Percentiles rank a stretch among this genome's conserved stretches.
Conservation (phyloP, 495 filamentous ascomycete species). For the Massariosphaeria phaeospora region DNA sequence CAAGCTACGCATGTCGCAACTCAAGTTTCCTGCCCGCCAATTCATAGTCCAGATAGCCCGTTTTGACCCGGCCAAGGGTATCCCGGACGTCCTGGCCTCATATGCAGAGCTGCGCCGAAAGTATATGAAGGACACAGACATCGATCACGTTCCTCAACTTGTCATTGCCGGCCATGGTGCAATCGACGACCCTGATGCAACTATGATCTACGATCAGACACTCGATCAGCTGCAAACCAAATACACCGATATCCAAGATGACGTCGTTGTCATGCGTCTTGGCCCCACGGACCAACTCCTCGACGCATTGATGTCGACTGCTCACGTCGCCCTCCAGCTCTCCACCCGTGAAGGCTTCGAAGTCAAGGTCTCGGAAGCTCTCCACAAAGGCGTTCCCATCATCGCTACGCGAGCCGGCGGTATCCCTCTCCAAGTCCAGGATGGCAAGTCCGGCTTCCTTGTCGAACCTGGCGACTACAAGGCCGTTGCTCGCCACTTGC, state of each 20-base stretch:
- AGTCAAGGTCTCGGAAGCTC: constrained; percentile 82
- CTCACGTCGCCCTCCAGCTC: constrained; percentile 70
- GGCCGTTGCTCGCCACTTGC: constrained; percentile 65
- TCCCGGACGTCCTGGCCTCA: constrained; percentile 70
- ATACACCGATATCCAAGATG: constrained; percentile 48
- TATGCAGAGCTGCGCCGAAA: constrained; percentile 68
- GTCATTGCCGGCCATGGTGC: constrained; percentile 76
- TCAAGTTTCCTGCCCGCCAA: constrained; percentile 64
- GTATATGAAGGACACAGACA: constrained; percentile 45
- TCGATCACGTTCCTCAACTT: constrained; percentile 61
- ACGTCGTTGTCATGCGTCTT: constrained; percentile 72
- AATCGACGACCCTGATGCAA: constrained; percentile 79
- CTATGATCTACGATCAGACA: constrained; percentile 65
- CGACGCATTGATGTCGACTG: constrained; percentile 71
- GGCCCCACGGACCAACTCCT: constrained; percentile 75
- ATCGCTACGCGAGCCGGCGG: constrained; percentile 76
- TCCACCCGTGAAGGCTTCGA: constrained; percentile 85
- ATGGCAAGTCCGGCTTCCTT: constrained; percentile 71
- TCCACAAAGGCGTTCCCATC: constrained; percentile 78
- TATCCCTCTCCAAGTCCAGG: constrained; percentile 73
- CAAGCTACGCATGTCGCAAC: constrained; percentile 52
- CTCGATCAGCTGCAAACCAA: constrained; percentile 59
- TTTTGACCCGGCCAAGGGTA: constrained; percentile 85
- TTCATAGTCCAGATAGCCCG: constrained; percentile 82
- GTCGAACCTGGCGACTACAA: constrained; percentile 69